Evolutionary conservation across 2,329 filamentous ascomycete species (phyloP).

Genomic region (Fusarium subglutinans): DNA sequence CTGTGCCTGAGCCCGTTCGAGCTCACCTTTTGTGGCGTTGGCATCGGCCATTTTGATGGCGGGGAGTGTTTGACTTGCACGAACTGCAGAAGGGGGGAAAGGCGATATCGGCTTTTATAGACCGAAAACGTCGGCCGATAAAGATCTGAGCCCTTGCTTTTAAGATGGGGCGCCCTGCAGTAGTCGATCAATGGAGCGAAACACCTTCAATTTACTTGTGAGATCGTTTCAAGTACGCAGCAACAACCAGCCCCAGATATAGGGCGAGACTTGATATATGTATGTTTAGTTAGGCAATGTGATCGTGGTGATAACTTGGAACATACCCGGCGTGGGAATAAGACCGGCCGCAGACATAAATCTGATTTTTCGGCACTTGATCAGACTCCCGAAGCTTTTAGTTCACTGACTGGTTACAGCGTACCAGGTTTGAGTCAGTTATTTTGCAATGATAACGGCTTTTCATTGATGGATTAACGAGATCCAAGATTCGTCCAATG

Average conservation of each 20-base stretch:
- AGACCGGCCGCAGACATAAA: neutral
- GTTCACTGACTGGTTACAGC: neutral
- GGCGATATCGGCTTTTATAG: neutral
- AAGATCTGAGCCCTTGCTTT: neutral
- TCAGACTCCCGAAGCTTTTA: constrained; percentile 2
- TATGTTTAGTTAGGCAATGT: neutral
- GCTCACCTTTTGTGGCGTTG: neutral
- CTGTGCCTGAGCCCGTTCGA: constrained; percentile 1
- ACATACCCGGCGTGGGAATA: neutral
- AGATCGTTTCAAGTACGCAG: neutral
- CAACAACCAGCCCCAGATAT: neutral
- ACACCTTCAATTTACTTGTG: neutral
- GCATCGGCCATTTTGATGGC: neutral
- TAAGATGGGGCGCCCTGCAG: neutral
- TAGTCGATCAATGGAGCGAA: neutral
- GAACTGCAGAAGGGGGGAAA: neutral
- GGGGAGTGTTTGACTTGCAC: neutral
- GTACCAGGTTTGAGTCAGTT: neutral
- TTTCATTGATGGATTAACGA: neutral
- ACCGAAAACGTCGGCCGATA: neutral
- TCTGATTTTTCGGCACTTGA: neutral
- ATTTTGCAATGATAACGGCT: neutral
- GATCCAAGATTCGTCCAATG: neutral
- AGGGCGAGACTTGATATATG: neutral
- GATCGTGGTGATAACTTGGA: neutral